Conservation (phyloP, 176 grass and related monocot species). For the Musa acuminata region DNA sequence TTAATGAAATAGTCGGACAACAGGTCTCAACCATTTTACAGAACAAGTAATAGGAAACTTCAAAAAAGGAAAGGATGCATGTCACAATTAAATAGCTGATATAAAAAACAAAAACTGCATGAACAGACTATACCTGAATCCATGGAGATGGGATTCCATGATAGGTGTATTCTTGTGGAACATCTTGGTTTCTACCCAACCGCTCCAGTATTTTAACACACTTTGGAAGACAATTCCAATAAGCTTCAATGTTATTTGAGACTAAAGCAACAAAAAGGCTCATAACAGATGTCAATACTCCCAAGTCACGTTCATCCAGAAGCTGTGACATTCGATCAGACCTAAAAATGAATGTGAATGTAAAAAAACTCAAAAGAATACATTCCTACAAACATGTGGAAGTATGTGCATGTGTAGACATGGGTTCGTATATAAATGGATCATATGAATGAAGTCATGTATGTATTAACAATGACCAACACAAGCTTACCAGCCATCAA, state of each 20-base stretch:
- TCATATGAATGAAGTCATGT: conserved; percentile 2
- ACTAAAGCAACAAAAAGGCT: conserved; percentile 97
- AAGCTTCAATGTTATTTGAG: conserved; percentile 84
- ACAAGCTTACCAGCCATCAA: conserved; percentile 81
- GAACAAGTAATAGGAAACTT: neutral
- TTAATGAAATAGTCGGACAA: neutral
- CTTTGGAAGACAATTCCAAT: conserved; percentile 98
- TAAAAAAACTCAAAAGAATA: neutral
- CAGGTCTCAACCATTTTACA: neutral
- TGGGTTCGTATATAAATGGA: neutral
- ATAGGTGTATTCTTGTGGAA: conserved; percentile 95
- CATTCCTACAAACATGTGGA: too few species aligned
- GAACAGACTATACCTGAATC: conserved; percentile 74
- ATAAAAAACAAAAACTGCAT: neutral
- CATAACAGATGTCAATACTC: conserved; percentile 95
- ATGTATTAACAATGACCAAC: neutral
- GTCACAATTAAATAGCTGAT: neutral
- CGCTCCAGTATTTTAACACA: conserved; percentile 89
- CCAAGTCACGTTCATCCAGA: conserved; percentile 89
- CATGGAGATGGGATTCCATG: conserved; percentile 99
- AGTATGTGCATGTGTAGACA: too few species aligned
- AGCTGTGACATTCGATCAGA: conserved; percentile 95
- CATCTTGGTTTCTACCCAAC: conserved; percentile 94
- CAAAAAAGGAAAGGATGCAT: neutral
- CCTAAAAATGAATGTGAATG: conserved; percentile 27